Evolutionary conservation across 2,329 filamentous ascomycete species (phyloP), one percentile per base, ranked within the genome.

Genomic region (Coniosporium tulheliwenetii): DNA sequence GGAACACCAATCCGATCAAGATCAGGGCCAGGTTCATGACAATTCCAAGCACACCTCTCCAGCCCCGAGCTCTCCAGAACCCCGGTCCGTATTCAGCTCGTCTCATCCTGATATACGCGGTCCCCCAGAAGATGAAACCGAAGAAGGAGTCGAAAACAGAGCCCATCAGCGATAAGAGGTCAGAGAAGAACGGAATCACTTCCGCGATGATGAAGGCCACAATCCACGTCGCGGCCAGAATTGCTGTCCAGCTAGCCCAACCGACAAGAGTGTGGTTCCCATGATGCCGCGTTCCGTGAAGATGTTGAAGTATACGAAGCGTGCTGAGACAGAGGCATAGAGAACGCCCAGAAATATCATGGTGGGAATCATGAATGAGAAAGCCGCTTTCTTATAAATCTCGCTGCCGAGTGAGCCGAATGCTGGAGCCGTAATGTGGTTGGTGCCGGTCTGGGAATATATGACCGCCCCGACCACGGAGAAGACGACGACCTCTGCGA

Each of bases 361-460:
- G 0, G 87, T 95, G 0, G 87, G 87, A 30, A 95, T 81, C 86
- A 94, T 94, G 66, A 95, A 93, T 10, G 81, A 86, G 61, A 93
- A 95, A 0, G 84, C 75, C 2, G 91, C 71, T 65, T 94, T 94
- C 65, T 91, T 86, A 64, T 80, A 91, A 2, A 80, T 47, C 14
- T 74, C 67, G 37, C 83, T 75, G 35, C 81, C 71, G 15, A 95
- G 67, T 1, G 84, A 87, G 9, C 85, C 86, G 50, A 95, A 95
- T 0, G 87, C 87, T 0, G 87, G 87, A 0, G 83, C 68, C 0
- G 81, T 87, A 63, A 86, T 85, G 66, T 94, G 94, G 55, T 93
- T 80, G 40, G 81, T 87, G 38, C 87, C 87, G 0, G 82, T 86
- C 57, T 85, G 93, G n/a, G 70, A 81, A 56, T 93, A 94, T 12